phyloP scores from a whole-genome alignment of 495 filamentous ascomycete genomes.

The Neurospora sp. region DNA sequence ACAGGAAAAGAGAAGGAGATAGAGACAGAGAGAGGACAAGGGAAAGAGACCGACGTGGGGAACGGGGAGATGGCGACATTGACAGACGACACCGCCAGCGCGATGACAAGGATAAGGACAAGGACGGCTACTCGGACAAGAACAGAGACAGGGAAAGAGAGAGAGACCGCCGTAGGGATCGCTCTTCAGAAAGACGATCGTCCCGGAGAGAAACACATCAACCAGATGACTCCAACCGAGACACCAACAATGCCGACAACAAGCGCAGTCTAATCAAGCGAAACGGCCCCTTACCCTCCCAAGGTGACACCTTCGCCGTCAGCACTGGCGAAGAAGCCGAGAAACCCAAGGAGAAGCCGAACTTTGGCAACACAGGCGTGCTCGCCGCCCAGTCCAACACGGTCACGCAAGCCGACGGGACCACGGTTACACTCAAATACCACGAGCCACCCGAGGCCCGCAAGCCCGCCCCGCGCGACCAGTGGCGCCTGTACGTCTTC shows the following conservation, averaged over 20 bases:
- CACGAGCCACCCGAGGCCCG: conserved; percentile 89
- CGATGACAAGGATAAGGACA: not conserved
- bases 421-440: conserved; percentile 76
- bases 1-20: conserved; percentile 9
- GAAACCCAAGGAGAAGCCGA: conserved; percentile 76
- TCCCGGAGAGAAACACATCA: not conserved
- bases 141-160: conserved; percentile 2
- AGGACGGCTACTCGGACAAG: not conserved
- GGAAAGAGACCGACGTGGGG: conserved; percentile 1
- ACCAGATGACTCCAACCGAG: conserved; percentile 10
- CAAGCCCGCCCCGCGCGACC: conserved; percentile 65
- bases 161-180: conserved; percentile 1
- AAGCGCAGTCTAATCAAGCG: conserved; percentile 24
- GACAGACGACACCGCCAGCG: conserved; percentile 1
- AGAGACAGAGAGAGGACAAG: conserved; percentile 5
- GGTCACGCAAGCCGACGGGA: conserved; percentile 54
- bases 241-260: conserved; percentile 6
- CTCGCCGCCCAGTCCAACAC: conserved; percentile 86
- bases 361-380: conserved; percentile 68
- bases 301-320: conserved; percentile 54
- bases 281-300: conserved; percentile 56
- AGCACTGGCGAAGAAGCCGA: conserved; percentile 39
- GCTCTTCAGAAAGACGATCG: not conserved
- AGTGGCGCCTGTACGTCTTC: conserved; percentile 91
- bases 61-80: conserved; percentile 3